Evolutionary conservation across 192 early-diverging fungal genomes (phyloP), one percentile per base, ranked within the genome.

Genomic region (Linnemannia zychae): DNA sequence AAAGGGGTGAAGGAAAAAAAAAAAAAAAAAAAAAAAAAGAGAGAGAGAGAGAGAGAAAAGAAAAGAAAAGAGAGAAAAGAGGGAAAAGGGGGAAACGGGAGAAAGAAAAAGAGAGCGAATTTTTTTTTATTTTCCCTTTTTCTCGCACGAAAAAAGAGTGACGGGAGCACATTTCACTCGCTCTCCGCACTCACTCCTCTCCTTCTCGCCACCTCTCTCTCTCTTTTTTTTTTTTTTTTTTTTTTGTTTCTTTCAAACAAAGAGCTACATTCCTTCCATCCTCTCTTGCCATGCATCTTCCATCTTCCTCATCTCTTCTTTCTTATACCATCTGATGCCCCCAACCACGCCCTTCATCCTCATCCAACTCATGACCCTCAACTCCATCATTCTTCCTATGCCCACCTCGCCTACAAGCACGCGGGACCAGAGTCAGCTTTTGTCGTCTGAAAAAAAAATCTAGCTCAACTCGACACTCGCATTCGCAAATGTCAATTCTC

Each of bases 361-460:
- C 77, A 71, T 71, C 15, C 11, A 15, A 20, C 47, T 52, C 48
- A 70, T 53, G 18, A 1, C 12, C 6, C 11, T 34, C 40, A 33
- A 28, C 24, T 0, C 17, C 44, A 48, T 47, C 69, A 33, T 57
- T n/a, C 1, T 37, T 63, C 67, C 28, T 65, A 71, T 17, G 7
- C 12, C 12, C 17, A 22, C 48, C 9, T 20, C 52, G 18, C 36
- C 7, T 13, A 12, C 18, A 78, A 34, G 40, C 37, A 46, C 57
- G 5, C 7, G 63, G 77, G 77, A 79, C 77, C 77, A 79, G 77
- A 79, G 77, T 79, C 77, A 79, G 38, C 70, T 72, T 79, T 79
- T 79, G 52, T 40, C 37, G 20, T n/a, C 3, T 22, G 24, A 63
- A 63, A 63, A 63, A 60, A 63, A 63, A 57, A 28, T 28, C 34